Conservation (phyloP, 305 asterid genomes). For the Fraxinus ornus region DNA sequence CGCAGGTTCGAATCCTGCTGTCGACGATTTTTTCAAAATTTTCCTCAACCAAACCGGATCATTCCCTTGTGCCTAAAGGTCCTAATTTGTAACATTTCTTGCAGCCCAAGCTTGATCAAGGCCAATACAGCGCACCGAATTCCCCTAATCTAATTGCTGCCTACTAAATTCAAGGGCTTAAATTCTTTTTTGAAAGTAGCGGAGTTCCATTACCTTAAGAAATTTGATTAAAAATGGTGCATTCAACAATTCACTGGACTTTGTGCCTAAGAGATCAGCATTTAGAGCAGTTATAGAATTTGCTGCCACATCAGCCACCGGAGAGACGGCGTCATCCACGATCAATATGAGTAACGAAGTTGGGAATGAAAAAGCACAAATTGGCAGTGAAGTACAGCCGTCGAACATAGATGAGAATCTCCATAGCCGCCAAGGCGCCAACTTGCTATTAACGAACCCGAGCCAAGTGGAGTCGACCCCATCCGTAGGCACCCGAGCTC, state of each 20-base stretch:
- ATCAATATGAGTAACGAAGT: background rate
- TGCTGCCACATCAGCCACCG: background rate
- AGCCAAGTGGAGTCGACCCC: background rate
- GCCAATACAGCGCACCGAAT: background rate
- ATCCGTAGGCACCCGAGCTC: background rate
- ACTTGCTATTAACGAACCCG: too few relatives aligned
- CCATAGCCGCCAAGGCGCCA: too few relatives aligned
- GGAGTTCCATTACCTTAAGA: background rate
- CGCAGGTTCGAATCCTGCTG: constrained; percentile 27
- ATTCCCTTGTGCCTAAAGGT: background rate
- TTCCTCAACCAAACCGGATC: background rate
- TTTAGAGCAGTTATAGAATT: too few relatives aligned
- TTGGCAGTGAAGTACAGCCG: background rate
- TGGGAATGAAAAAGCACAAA: background rate
- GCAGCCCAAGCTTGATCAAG: background rate
- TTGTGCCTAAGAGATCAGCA: background rate
- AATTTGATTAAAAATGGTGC: background rate
- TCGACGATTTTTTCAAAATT: background rate
- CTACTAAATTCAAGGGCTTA: too few relatives aligned
- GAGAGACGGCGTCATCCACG: background rate
- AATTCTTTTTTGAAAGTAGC: background rate
- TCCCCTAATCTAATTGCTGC: background rate
- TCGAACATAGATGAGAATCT: too few relatives aligned
- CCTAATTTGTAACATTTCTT: background rate
- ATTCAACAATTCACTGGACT: background rate